A percentile compares a stretch with the other conserved stretches of the same genome.
phyloP scores from a whole-genome alignment of 1,284 basidiomycete species.

The Cryptococcus amylolentus region DNA sequence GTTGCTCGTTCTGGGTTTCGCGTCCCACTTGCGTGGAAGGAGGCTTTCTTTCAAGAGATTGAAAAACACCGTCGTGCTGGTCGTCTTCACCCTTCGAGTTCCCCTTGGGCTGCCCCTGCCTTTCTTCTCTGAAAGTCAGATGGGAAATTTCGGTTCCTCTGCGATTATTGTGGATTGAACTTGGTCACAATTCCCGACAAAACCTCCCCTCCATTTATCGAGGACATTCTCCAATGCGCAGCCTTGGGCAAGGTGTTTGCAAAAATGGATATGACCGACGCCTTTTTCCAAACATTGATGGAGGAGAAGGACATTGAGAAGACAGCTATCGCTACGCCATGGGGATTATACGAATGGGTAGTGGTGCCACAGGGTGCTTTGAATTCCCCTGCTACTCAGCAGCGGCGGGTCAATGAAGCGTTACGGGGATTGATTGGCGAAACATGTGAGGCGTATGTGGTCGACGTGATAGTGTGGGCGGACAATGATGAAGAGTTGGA shows the following conservation, averaged over 20 bases:
- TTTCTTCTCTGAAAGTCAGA: background rate
- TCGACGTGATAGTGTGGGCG: background rate
- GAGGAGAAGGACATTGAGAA: background rate
- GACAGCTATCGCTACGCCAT: background rate
- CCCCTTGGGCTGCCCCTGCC: background rate
- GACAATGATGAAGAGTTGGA: background rate
- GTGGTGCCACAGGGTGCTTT: background rate
- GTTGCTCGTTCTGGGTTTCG: background rate
- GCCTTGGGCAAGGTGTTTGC: background rate
- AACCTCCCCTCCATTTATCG: background rate
- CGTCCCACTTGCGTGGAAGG: background rate
- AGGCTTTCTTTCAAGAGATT: background rate
- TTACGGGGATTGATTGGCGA: background rate
- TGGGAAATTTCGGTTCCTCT: background rate
- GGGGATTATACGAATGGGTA: background rate
- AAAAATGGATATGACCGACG: background rate
- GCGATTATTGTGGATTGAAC: background rate
- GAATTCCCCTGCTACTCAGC: background rate
- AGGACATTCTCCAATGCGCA: background rate
- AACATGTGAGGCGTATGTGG: conserved; percentile 1
- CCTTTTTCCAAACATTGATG: conserved; percentile 1
- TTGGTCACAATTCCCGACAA: background rate
- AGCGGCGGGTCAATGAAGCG: background rate
- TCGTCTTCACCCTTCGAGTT: background rate
- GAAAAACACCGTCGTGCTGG: background rate